phyloP scores from a whole-genome alignment of 768 basidiomycete species.

The Lentinula detonsa region DNA sequence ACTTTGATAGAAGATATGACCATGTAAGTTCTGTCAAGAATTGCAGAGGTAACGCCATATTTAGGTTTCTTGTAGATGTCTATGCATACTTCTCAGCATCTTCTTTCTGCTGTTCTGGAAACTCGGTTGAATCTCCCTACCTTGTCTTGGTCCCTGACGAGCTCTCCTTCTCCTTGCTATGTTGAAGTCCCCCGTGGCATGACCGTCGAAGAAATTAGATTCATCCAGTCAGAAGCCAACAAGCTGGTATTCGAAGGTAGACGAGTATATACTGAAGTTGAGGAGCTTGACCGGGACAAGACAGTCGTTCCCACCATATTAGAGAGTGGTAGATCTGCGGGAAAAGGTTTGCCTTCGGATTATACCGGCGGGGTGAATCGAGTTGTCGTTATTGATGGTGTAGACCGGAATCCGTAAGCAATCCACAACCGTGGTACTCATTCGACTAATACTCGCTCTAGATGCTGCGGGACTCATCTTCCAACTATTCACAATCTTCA shows the following conservation, averaged over 20 bases:
- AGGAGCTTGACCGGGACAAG: slow-evolving; percentile 46
- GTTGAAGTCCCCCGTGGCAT: slow-evolving; percentile 71
- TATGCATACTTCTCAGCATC: slow-evolving; percentile 81
- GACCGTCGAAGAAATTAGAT: slow-evolving; percentile 52
- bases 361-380: slow-evolving; percentile 74
- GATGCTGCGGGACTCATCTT: slow-evolving; percentile 82
- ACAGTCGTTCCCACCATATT: slow-evolving; percentile 26
- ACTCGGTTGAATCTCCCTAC: slow-evolving; percentile 57
- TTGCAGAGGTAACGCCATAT: background rate
- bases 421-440: slow-evolving; percentile 5
- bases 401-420: slow-evolving; percentile 74
- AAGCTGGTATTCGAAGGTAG: slow-evolving; percentile 64
- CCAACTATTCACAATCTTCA: slow-evolving; percentile 71
- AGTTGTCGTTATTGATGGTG: slow-evolving; percentile 76
- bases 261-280: slow-evolving; percentile 66
- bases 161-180: slow-evolving; percentile 64
- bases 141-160: slow-evolving; percentile 76
- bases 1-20: slow-evolving; percentile 63
- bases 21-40: slow-evolving; percentile 42
- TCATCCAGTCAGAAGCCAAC: slow-evolving; percentile 62
- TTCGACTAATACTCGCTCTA: slow-evolving; percentile 20
- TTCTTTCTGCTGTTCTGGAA: slow-evolving; percentile 78
- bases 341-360: slow-evolving; percentile 60
- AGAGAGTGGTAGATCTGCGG: slow-evolving; percentile 44
- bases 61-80: slow-evolving; percentile 47